Conservation (phyloP, 2,329 filamentous ascomycete genomes). For the Claviceps humidiphila region DNA sequence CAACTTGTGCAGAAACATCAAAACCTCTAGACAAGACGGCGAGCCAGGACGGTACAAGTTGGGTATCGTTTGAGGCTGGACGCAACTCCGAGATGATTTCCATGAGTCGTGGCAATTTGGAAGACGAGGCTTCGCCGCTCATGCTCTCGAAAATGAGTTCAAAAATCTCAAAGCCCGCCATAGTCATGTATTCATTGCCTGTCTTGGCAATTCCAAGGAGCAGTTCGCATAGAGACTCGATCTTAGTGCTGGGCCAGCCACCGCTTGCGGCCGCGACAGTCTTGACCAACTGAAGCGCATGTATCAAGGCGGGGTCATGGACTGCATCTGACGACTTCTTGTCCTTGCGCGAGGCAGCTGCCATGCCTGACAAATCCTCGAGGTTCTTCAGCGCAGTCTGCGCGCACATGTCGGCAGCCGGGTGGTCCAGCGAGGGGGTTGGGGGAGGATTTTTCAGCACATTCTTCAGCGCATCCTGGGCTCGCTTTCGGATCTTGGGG, state of each 20-base stretch:
- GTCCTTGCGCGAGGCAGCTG: slow-evolving; percentile 46
- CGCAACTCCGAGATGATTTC: slow-evolving; percentile 87
- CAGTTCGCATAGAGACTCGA: slow-evolving; percentile 81
- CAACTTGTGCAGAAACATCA: slow-evolving; percentile 80
- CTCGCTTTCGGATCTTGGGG: slow-evolving; percentile 87
- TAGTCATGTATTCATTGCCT: slow-evolving; percentile 89
- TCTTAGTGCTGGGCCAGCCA: slow-evolving; percentile 94
- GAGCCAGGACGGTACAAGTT: slow-evolving; percentile 91
- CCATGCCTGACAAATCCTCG: slow-evolving; percentile 55
- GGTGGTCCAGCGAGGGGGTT: slow-evolving; percentile 85
- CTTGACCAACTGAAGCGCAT: slow-evolving; percentile 85
- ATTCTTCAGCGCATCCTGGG: slow-evolving; percentile 75
- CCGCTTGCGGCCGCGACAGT: slow-evolving; percentile 74
- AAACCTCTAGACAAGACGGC: slow-evolving; percentile 90
- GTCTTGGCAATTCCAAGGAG: slow-evolving; percentile 79
- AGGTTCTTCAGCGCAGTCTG: slow-evolving; percentile 76
- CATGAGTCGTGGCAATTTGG: slow-evolving; percentile 77
- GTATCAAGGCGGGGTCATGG: slow-evolving; percentile 76
- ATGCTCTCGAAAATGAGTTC: slow-evolving; percentile 93
- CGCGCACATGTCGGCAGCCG: slow-evolving; percentile 90
- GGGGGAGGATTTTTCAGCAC: slow-evolving; percentile 78
- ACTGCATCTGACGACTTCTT: slow-evolving; percentile 46
- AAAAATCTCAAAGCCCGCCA: slow-evolving; percentile 93
- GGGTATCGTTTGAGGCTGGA: slow-evolving; percentile 84
- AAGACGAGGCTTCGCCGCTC: slow-evolving; percentile 72